Percentiles rank a stretch among this genome's conserved stretches.
These are phyloP conservation scores for Boletus bicolor DNA, from an alignment of 768 basidiomycete species.

Conservation along the genomic window DNA sequence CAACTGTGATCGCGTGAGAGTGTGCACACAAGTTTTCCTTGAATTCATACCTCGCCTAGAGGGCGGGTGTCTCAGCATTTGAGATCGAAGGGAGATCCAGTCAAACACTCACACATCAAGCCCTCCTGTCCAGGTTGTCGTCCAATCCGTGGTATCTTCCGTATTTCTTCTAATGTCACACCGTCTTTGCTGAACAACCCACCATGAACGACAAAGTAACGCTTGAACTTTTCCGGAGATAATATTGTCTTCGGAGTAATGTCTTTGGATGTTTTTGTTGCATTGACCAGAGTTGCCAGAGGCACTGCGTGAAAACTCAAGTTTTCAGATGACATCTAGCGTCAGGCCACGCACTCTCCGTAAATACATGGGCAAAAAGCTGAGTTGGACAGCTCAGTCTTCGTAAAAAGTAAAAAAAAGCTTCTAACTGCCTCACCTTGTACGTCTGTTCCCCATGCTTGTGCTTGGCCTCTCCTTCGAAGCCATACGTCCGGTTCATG, in stretches of 20 bases:
- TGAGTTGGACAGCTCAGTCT: slow-evolving; percentile 28
- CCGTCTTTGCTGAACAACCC: slow-evolving; percentile 94
- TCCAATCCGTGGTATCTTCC: slow-evolving; percentile 82
- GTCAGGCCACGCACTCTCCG: slow-evolving; percentile 54
- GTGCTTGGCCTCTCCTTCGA: slow-evolving; percentile 94
- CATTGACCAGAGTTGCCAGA: slow-evolving; percentile 78
- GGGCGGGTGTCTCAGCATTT: slow-evolving; percentile 8
- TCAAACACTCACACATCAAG: slow-evolving; percentile 75
- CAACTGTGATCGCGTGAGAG: slow-evolving; percentile 44
- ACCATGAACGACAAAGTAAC: slow-evolving; percentile 95
- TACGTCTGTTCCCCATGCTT: slow-evolving; percentile 96
- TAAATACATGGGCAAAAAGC: slow-evolving; percentile 94
- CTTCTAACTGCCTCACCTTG: slow-evolving; percentile 49
- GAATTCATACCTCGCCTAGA: slow-evolving; percentile 57
- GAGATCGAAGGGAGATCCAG: not conserved
- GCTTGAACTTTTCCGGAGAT: slow-evolving; percentile 75
- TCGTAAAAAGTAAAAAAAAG: not conserved
- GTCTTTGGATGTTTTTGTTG: slow-evolving; percentile 54
- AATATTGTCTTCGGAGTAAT: slow-evolving; percentile 57
- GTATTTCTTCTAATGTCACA: slow-evolving; percentile 91
- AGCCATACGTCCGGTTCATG: slow-evolving; percentile 94
- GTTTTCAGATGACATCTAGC: not conserved
- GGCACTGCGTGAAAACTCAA: slow-evolving; percentile 59
- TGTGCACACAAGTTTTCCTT: not conserved
- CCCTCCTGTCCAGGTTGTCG: slow-evolving; percentile 93